Percentiles rank a stretch among this genome's conserved stretches.
Conservation (phyloP, 768 basidiomycete species). For the Amanita polypyramis region DNA sequence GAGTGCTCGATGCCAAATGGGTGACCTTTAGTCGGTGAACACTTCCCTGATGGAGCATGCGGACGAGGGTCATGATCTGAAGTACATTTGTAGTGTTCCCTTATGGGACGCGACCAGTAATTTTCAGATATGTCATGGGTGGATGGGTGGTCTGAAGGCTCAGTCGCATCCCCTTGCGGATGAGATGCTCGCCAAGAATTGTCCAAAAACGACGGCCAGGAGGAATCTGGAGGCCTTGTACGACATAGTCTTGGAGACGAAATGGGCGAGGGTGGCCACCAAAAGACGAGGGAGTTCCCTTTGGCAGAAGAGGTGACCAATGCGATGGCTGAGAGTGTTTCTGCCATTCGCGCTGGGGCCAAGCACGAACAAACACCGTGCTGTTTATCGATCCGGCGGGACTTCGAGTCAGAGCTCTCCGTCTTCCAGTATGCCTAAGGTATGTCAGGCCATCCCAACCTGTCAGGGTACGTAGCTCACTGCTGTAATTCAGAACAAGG, state of each 20-base stretch:
- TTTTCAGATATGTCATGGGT: conserved; percentile 35
- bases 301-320: conserved; percentile 81
- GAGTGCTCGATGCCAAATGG: conserved; percentile 24
- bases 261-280: conserved; percentile 73
- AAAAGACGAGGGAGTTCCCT: conserved; percentile 67
- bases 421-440: conserved; percentile 14
- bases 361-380: neutral
- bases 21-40: conserved; percentile 38
- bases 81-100: conserved; percentile 10
- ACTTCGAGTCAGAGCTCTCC: neutral
- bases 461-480: neutral
- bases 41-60: conserved; percentile 38
- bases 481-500: conserved; percentile 47
- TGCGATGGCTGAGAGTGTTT: conserved; percentile 70
- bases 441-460: neutral
- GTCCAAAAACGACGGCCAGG: conserved; percentile 45
- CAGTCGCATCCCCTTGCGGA: conserved; percentile 24
- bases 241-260: conserved; percentile 62
- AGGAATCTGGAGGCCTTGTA: conserved; percentile 40
- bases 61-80: conserved; percentile 36
- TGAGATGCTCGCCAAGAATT: conserved; percentile 67
- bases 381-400: neutral
- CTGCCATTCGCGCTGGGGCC: conserved; percentile 39
- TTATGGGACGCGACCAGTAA: conserved; percentile 46
- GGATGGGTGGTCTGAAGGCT: conserved; percentile 14